Percentiles rank a stretch among this genome's conserved stretches.
Conservation (phyloP, 2,329 filamentous ascomycete genomes). For the Sclerotinia trifoliorum region DNA sequence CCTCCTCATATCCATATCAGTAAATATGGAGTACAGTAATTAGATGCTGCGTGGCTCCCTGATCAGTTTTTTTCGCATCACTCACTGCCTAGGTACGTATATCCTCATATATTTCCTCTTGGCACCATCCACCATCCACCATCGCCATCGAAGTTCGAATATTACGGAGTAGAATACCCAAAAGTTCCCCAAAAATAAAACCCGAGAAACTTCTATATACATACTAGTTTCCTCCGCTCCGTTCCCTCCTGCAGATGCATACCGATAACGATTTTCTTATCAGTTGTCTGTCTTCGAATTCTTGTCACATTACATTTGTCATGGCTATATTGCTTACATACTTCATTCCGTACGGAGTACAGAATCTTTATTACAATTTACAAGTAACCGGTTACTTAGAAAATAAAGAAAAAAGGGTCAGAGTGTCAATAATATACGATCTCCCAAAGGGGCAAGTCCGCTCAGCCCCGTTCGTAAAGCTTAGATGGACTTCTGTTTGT, state of each 20-base stretch:
- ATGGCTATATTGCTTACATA: constrained; percentile 4
- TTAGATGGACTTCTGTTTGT: background rate
- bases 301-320: background rate
- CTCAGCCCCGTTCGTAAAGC: background rate
- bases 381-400: too few species aligned
- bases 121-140: background rate
- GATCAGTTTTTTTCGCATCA: background rate
- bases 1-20: too few species aligned
- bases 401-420: too few species aligned
- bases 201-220: constrained; percentile 4
- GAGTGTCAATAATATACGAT: background rate
- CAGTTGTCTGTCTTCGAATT: too few species aligned
- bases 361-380: too few species aligned
- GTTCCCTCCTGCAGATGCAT: background rate
- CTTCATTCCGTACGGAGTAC: too few species aligned
- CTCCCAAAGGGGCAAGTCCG: background rate
- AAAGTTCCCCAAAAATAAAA: background rate
- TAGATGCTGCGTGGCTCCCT: too few species aligned
- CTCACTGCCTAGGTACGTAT: background rate
- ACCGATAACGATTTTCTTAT: constrained; percentile 7
- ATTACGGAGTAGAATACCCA: background rate
- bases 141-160: background rate
- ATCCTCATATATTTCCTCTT: background rate
- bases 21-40: too few species aligned
- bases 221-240: background rate